Evolutionary conservation across 2,329 filamentous ascomycete species (phyloP), one percentile per base, ranked within the genome.

Genomic region (Paracoccidioides lutzii): DNA sequence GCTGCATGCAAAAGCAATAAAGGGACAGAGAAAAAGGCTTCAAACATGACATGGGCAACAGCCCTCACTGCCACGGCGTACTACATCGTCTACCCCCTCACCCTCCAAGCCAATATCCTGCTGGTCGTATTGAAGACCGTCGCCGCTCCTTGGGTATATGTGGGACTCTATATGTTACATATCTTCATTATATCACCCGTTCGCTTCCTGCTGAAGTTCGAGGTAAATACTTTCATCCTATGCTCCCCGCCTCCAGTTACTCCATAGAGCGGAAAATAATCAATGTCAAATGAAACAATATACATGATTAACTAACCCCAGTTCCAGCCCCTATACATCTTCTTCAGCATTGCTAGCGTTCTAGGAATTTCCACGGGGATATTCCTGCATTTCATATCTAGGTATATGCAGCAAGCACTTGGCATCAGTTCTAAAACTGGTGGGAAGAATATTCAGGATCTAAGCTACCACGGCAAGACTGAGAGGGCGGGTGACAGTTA

Each of bases 331-430:
- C 57, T 75, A 22, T 68, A 69, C 54, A 77, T 78, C 64, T 84
- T 78, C 63, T 75, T 90, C 49, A 82, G 82, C 51, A 78, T 82
- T 30, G 88, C 87, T 6, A 77, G 80, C 37, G 69, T 87, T 15
- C 75, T 88, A 53, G 88, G 88, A n/a, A 71, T 83, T 53, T 52
- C 81, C 9, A 73, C 82, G 33, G 87, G 86, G 53, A 68, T 82
- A 52, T 60, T 79, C 15, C 68, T 90, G 45, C 78, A 81, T 63
- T 70, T 81, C 54, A 74, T 76, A 15, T 84, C 82, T 57, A 74
- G 72, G 56, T 64, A 45, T 49, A 46, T 54, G 14, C 44, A 52
- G n/a, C 15, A 55, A 38, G 42, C 45, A 33, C 40, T 54, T n/a
- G 28, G 48, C 35, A 44, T 51, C 40, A 15, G 30, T 14, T 12